phyloP scores from a whole-genome alignment of 1,139 yeast genomes.

The Kodamaea derodonti region DNA sequence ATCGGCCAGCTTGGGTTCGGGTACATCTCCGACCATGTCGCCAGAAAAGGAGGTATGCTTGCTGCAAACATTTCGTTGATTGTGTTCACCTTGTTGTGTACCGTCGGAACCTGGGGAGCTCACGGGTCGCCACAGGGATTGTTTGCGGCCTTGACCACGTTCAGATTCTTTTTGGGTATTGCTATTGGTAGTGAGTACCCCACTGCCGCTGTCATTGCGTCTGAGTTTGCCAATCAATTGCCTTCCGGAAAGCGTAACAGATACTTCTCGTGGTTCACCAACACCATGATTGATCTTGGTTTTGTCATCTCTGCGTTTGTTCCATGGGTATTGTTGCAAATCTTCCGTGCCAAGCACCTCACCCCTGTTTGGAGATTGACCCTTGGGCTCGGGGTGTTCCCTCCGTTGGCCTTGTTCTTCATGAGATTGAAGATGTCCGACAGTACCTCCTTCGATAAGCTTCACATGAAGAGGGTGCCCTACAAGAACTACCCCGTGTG shows the following conservation, averaged over 20 bases:
- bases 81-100: constrained; percentile 60
- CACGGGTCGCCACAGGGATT: constrained; percentile 55
- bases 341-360: constrained; percentile 65
- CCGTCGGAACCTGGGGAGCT: constrained; percentile 75
- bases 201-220: constrained; percentile 88
- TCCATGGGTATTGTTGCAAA: constrained; percentile 83
- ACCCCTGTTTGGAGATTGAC: constrained; percentile 88
- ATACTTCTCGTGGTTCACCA: constrained; percentile 86
- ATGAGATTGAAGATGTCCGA: constrained; percentile 75
- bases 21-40: constrained; percentile 41
- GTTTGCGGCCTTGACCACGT: constrained; percentile 77
- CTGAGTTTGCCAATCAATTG: constrained; percentile 80
- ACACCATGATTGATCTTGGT: constrained; percentile 83
- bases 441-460: constrained; percentile 64
- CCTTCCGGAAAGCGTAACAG: constrained; percentile 84
- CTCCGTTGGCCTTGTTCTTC: constrained; percentile 74
- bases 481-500: constrained; percentile 55
- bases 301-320: constrained; percentile 82
- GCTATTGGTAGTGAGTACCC: constrained; percentile 92
- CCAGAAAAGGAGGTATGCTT: constrained; percentile 46
- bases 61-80: constrained; percentile 43
- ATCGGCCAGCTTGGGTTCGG: constrained; percentile 48
- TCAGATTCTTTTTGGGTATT: constrained; percentile 82
- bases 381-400: constrained; percentile 89
- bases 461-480: constrained; percentile 58